Base-by-base conservation (phyloP, 2,329 filamentous ascomycete genomes). In the Herpotrichia juniperi region DNA sequence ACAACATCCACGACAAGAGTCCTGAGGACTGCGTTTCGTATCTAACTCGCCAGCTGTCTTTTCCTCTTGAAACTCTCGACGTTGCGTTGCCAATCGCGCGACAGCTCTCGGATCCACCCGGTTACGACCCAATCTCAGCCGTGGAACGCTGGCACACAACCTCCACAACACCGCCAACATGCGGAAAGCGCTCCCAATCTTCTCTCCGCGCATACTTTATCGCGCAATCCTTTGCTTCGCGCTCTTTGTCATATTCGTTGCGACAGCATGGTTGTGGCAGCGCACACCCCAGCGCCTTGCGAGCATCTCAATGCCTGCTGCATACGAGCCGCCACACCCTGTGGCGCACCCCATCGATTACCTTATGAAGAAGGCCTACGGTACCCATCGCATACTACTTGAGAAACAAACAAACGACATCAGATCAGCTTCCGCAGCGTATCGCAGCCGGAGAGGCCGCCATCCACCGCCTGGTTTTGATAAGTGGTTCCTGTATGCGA, bases 191-290 rank as follows among this genome's bases (percentile, higher is more conserved):
- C 34, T 37, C 2, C 52, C 37, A 8, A 9, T 47, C 14, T 46
- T 51, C 32, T 48, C 52, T 14, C 22, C 34, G 7, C 31, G 32
- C 32, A 26, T 48, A 4, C 32, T 47, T 16, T 17, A 53, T 19
- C 53, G 46, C 12, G 83, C 81, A 1, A 88, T 88, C 73, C 86
- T 86, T 62, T 90, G 84, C 80, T 91, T 93, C 64, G 84, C 85
- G 51, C 78, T 76, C 59, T 78, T 83, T 75, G 89, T 88, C 78
- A 89, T 87, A 65, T 81, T 79, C 58, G 83, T 81, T 1, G 75
- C 71, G 42, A 35, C 56, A 1, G 28, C 44, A 31, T 48, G 50
- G 44, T 43, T 63, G 3, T 62, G 55, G 58, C 16, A 47, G 6
- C 34, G 28, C 19, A 21, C 28, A 19, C 49, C 53, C 12, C 39